Evolutionary conservation across 2,329 filamentous ascomycete species (phyloP), one percentile per base, ranked within the genome.

Genomic region (Aureobasidium leucospermi): DNA sequence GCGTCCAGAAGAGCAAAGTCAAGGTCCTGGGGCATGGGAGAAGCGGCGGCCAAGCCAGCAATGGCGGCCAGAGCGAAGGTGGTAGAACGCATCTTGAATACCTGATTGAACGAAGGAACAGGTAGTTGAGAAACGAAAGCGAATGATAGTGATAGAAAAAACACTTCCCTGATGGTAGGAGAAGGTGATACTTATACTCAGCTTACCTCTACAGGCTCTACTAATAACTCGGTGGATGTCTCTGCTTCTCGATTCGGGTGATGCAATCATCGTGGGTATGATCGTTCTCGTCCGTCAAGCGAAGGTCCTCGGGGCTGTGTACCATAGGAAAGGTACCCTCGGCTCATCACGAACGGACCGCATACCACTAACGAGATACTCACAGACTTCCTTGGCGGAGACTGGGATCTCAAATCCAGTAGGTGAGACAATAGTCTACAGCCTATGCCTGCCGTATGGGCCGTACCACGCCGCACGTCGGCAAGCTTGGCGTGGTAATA

Each of bases 21-120:
- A 42, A 66, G 63, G 52, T 65, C 57, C 49, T 67, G 65, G 15
- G 63, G 64, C n/a, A 58, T 60, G 38, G 65, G 61, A 32, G 58
- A 55, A 29, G 62, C 63, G 38, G 59, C 62, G 39, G 60, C 64
- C 43, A 63, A 38, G 41, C 59, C 63, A 51, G 62, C 64, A 29
- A 64, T 32, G 45, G 63, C 65, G 36, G 61, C 61, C 52, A 63
- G 45, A 19, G 60, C 31, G 53, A 61, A 39, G 45, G 64, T 58
- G 48, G 59, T 46, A 58, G 56, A 61, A 48, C 60, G 60, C 60
- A 61, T 61, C 39, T 46, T 60, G 15, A 48, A 23, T 36, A 43
- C 43, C 43, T 58, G 55, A 32, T 31, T 16, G 43, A 58, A 58
- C 34, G 55, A 58, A 16, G 15, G 55, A 48, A 47, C 32, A 58